Base-by-base conservation (phyloP, 225 moss, liverwort and hornwort species). In the Polytrichum commune region DNA sequence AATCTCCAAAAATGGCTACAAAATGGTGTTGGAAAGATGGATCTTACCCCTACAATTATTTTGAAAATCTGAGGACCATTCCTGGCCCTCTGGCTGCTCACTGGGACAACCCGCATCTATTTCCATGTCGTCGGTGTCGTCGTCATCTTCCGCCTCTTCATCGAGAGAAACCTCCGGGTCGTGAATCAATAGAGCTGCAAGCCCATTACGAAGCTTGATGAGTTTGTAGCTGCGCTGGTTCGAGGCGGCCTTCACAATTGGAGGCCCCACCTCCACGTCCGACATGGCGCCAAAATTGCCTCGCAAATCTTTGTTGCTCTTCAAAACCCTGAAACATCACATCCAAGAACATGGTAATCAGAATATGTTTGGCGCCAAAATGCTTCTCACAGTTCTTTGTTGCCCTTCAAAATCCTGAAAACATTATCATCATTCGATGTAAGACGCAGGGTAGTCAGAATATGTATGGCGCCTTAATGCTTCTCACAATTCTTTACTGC, bases 161-260 rank as follows among this genome's bases (percentile, higher is more conserved):
- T 30, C 63, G 18, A 60, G 60, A 27, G n/a, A 61, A 20, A 83
- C 78, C 29, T 80, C 73, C n/a, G 83, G 80, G 71, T 86, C 86
- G 65, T 78, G 71, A 33, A 86, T 74, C 16, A 83, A 74, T 65
- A 86, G 74, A 53, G 71, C 86, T 64, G 29, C 77, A 62, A 86
- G 68, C 6, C 86, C 86, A 69, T 86, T 86, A 19, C 73, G 66
- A 69, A 86, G 33, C 65, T 78, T 83, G 65, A 86, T 78, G 64
- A 83, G 58, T 55, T 78, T 83, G 29, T 86, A 86, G 25, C 5
- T 64, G 25, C 83, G 80, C 27, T 33, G 29, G 38, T 86, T 73
- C 22, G 22, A 65, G 55, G 68, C 26, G 10, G 78, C 71, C 76
- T 81, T 86, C 54, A 73, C 55, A 54, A 86, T 63, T n/a, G 72